These are phyloP conservation scores for Xylariaceae sp. DNA, from an alignment of 2,329 filamentous ascomycete genomes.

Conservation along the genomic window DNA sequence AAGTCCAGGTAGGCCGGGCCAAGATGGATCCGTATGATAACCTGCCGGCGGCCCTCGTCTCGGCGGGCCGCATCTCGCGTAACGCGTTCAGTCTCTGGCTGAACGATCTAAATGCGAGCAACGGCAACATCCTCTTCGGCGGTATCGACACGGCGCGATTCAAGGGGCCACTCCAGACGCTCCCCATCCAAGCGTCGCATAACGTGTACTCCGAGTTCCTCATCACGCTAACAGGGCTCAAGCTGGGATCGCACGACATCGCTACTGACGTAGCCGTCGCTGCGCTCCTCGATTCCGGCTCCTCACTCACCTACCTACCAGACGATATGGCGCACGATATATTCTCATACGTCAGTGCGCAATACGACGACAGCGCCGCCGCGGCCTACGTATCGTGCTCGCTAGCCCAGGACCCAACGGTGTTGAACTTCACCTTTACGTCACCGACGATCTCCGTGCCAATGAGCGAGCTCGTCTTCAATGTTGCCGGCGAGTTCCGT, in stretches of 20 bases:
- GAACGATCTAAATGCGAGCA: constrained; percentile 62
- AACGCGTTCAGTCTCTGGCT: constrained; percentile 72
- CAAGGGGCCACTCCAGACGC: constrained; percentile 54
- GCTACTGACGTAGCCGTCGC: constrained; percentile 49
- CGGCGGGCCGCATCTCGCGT: constrained; percentile 55
- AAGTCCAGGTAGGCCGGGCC: constrained; percentile 62
- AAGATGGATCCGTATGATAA: constrained; percentile 57
- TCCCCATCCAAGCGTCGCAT: constrained; percentile 57
- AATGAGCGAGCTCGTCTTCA: constrained; percentile 52
- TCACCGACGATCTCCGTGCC: constrained; percentile 48
- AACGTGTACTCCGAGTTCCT: constrained; percentile 58
- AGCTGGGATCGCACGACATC: constrained; percentile 40
- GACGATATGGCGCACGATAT: constrained; percentile 42
- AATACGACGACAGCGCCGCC: constrained; percentile 48
- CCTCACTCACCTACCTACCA: constrained; percentile 62
- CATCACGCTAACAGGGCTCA: constrained; percentile 60
- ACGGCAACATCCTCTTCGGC: constrained; percentile 67
- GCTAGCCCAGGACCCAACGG: constrained; percentile 38
- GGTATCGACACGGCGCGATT: constrained; percentile 66
- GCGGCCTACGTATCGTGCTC: constrained; percentile 59
- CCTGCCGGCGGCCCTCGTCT: constrained; percentile 59
- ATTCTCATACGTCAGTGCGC: constrained; percentile 39
- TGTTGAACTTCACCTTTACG: constrained; percentile 52
- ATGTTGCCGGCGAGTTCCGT: constrained; percentile 28
- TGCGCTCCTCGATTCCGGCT: constrained; percentile 67